Conservation (phyloP, 2,329 filamentous ascomycete genomes). For the Botryotinia narcissicola region DNA sequence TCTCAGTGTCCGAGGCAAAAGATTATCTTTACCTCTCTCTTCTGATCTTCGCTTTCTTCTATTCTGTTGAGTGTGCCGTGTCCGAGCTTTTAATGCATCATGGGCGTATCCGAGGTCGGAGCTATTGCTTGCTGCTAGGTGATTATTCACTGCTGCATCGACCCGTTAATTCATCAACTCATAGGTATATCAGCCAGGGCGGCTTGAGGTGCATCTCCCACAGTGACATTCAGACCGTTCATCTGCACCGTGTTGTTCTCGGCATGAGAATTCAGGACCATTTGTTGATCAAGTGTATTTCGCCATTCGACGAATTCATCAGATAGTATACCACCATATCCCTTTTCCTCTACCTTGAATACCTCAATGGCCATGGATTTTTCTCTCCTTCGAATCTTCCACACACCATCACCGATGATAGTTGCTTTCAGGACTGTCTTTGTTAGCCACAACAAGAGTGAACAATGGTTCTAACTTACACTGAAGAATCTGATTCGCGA, state of each 20-base stretch:
- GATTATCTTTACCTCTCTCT: not conserved
- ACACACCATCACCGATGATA: slow-evolving; percentile 67
- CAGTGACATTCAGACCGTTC: not conserved
- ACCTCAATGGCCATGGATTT: slow-evolving; percentile 68
- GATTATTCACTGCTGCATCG: slow-evolving; percentile 2
- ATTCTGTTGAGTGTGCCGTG: not conserved
- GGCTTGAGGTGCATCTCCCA: not conserved
- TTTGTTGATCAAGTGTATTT: slow-evolving; percentile 31
- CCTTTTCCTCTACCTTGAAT: slow-evolving; percentile 68
- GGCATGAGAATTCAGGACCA: not conserved
- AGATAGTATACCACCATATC: slow-evolving; percentile 73
- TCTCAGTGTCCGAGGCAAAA: not conserved
- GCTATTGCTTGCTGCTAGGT: slow-evolving; percentile 9
- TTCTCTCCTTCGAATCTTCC: slow-evolving; percentile 69
- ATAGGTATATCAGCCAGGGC: not conserved
- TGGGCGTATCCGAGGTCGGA: not conserved
- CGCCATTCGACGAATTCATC: slow-evolving; percentile 76
- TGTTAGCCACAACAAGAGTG: slow-evolving; percentile 20
- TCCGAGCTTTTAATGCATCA: not conserved
- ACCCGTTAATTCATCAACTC: not conserved
- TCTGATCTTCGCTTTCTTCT: not conserved
- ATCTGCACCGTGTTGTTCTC: not conserved
- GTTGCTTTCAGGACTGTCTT: slow-evolving; percentile 58
- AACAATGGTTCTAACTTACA: slow-evolving; percentile 53
- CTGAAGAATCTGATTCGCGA: slow-evolving; percentile 72